These are phyloP conservation scores for Gastrolobium bilobum DNA, from an alignment of 306 rosid species.

Conservation along the genomic window DNA sequence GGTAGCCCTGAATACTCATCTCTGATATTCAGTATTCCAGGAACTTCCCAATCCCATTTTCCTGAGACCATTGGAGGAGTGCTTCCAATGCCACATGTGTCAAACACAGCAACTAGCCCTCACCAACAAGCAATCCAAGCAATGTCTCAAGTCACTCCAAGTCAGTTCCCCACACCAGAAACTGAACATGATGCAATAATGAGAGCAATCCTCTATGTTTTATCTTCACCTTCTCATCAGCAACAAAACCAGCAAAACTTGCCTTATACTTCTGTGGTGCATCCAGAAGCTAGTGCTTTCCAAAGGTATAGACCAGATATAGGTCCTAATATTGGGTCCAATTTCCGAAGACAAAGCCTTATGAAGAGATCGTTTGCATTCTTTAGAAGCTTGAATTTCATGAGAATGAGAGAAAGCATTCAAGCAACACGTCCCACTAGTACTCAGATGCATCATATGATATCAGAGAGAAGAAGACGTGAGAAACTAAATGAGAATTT, in stretches of 20 bases:
- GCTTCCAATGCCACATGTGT: conserved; percentile 50
- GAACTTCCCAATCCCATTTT: conserved; percentile 51
- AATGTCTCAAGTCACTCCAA: conserved; percentile 47
- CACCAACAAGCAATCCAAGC: conserved; percentile 64
- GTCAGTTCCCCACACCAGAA: conserved; percentile 60
- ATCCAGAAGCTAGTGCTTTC: conserved; percentile 67
- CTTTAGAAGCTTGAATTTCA: conserved; percentile 56
- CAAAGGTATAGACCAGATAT: conserved; percentile 49
- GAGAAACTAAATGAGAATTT: conserved; percentile 87
- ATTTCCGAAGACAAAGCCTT: conserved; percentile 54
- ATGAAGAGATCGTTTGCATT: conserved; percentile 71
- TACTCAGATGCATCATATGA: conserved; percentile 79
- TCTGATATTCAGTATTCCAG: conserved; percentile 66
- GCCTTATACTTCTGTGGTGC: conserved; percentile 38
- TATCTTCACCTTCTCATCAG: conserved; percentile 57
- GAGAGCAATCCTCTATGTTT: conserved; percentile 68
- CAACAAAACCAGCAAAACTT: conserved; percentile 37
- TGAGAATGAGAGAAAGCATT: conserved; percentile 58
- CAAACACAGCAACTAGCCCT: conserved; percentile 38
- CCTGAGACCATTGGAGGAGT: conserved; percentile 48
- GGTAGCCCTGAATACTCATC: conserved; percentile 83
- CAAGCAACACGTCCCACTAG: conserved; percentile 62
- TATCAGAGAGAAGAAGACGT: conserved; percentile 86
- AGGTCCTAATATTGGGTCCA: conserved; percentile 46
- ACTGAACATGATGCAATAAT: conserved; percentile 64